Base-by-base conservation (phyloP, 139 green algal species). In the Closterium sp. region DNA sequence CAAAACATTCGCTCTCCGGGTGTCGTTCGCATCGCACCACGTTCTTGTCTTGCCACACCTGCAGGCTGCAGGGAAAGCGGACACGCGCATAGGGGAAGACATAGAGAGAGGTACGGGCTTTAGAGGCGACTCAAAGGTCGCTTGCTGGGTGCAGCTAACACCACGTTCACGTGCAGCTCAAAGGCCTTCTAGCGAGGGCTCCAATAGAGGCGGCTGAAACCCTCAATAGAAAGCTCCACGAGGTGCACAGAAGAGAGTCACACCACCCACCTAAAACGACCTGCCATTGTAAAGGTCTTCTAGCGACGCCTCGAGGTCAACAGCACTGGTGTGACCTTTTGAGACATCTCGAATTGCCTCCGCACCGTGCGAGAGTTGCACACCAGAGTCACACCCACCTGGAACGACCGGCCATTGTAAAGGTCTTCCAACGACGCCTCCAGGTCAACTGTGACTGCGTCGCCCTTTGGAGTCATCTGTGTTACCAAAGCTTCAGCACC, bases 221-320 rank as follows among this genome's bases (percentile, higher is more conserved):
- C n/a, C n/a, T n/a, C n/a, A n/a, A n/a, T n/a, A n/a, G n/a, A n/a
- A n/a, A n/a, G n/a, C n/a, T n/a, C n/a, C n/a, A n/a, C n/a, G n/a
- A n/a, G n/a, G 21, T n/a, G n/a, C n/a, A n/a, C n/a, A n/a, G n/a
- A n/a, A n/a, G n/a, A n/a, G n/a, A n/a, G n/a, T n/a, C n/a, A 30
- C 16, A 33, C 21, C 87, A 91, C n/a, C 76, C 36, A 90, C 90
- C 34, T 97, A 95, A 90, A 98, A 95, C 38, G 96, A 95, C 66
- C 92, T 95, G 34, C 98, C 98, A 7, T 98, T 88, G 94, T 98
- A 99, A 4, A 99, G 92, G 90, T 99, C 98, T 55, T 96, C 91
- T 5, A 99, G 94, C 0, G 96, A 97, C 5, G 97, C 96, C 83
- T 96, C 93, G 90, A 99, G 92, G 43, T 98, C 96, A 10, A 98